These are phyloP conservation scores for Colletotrichum tanaceti DNA, from an alignment of 2,329 filamentous ascomycete genomes.

Conservation along the genomic window DNA sequence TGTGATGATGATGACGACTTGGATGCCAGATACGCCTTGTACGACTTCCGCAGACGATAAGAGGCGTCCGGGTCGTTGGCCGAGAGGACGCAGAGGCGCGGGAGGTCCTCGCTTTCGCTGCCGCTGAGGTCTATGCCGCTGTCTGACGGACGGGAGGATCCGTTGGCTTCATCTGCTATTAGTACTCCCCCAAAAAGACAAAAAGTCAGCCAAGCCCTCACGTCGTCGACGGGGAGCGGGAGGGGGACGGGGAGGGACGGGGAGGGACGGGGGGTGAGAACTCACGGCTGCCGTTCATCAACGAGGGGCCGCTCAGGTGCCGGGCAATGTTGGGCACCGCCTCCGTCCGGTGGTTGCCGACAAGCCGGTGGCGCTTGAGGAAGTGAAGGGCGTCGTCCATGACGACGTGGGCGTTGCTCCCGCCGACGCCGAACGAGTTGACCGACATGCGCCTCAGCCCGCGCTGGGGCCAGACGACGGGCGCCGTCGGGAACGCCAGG, in stretches of 20 bases:
- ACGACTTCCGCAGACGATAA: conserved; percentile 49
- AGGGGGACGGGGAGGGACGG: no score
- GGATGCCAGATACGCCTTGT: conserved; percentile 42
- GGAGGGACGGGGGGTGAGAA: no score
- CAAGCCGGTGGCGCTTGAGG: conserved; percentile 24
- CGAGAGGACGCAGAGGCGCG: conserved; percentile 57
- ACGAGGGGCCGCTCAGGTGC: neutral
- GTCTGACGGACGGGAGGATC: conserved; percentile 16
- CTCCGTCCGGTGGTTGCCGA: conserved; percentile 33
- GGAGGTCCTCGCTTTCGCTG: conserved; percentile 22
- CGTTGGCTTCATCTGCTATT: neutral
- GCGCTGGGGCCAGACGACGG: conserved; percentile 39
- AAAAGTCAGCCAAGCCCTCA: neutral
- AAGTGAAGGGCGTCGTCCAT: conserved; percentile 51
- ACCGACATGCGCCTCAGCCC: conserved; percentile 65
- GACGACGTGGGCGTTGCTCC: conserved; percentile 42
- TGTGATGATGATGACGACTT: no score
- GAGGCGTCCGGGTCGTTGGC: conserved; percentile 55
- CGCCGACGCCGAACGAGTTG: conserved; percentile 54
- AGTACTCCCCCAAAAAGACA: no score
- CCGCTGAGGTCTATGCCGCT: conserved; percentile 26
- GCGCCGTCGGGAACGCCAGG: conserved; percentile 48
- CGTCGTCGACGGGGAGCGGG: no score
- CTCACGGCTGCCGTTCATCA: conserved; percentile 1
- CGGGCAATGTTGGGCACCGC: conserved; percentile 1